Percentiles rank a stretch among this genome's conserved stretches.
phyloP scores from a whole-genome alignment of 345 rosid species.

The Pistacia vera region DNA sequence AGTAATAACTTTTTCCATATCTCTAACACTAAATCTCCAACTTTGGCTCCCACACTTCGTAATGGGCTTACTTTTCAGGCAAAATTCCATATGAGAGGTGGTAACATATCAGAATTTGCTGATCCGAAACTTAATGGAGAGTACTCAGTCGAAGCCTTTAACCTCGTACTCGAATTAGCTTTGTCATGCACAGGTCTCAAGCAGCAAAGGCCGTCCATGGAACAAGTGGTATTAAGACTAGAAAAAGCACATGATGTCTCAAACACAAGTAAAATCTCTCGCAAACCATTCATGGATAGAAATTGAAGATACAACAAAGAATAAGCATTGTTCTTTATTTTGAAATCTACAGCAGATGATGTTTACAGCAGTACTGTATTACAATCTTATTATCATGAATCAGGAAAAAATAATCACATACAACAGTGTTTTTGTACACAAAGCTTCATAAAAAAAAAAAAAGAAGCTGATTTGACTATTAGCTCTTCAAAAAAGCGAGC shows the following conservation, averaged over 20 bases:
- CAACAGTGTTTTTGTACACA: slow-evolving; percentile 18
- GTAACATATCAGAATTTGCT: slow-evolving; percentile 46
- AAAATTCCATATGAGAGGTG: slow-evolving; percentile 35
- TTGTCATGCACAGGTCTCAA: slow-evolving; percentile 56
- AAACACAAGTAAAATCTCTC: slow-evolving; percentile 9
- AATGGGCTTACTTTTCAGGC: slow-evolving; percentile 35
- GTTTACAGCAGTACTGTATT: neutral
- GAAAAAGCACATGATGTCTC: slow-evolving; percentile 44
- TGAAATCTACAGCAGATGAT: neutral
- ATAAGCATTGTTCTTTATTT: neutral
- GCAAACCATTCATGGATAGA: neutral
- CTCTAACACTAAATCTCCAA: neutral
- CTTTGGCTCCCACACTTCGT: neutral
- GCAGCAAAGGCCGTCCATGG: slow-evolving; percentile 65
- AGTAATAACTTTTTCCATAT: neutral
- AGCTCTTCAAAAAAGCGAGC: slow-evolving; percentile 56
- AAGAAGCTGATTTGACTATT: slow-evolving; percentile 33
- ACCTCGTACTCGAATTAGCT: slow-evolving; percentile 46
- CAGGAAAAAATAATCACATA: slow-evolving; percentile 23
- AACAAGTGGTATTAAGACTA: slow-evolving; percentile 44
- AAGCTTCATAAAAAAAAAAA: slow-evolving; percentile 42
- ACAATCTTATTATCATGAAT: slow-evolving; percentile 2
- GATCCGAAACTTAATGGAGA: slow-evolving; percentile 56
- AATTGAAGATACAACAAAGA: neutral
- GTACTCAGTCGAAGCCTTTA: slow-evolving; percentile 48